Evolutionary conservation across 495 filamentous ascomycete genomes (phyloP), one percentile per base, ranked within the genome.

Genomic region (Mycothermus thermophilus): DNA sequence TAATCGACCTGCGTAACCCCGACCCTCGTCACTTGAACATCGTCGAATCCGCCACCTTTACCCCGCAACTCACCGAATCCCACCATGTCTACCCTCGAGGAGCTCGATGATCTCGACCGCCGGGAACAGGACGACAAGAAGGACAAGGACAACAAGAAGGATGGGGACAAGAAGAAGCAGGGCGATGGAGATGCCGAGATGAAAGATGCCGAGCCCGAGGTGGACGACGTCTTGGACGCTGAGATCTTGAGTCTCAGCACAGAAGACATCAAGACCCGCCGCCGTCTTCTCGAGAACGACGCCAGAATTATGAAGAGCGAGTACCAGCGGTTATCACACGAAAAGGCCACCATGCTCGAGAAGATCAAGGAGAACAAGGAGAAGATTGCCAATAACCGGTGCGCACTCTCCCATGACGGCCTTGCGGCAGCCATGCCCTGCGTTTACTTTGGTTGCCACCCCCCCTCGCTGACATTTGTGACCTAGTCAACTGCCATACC

Each of bases 321-420:
- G 60, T 84, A 72, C 52, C 84, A 93, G 58, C 78, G 90, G 48
- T 69, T 97, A 66, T 79, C 79, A 46, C 90, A 96, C 50, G 90
- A 97, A 63, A 93, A 93, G 65, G 72, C 76, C 34, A 73, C 79
- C 39, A 97, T 96, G 90, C 71, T 75, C 38, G 92, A 97, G 54
- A 95, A 93, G 69, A 94, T 96, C 55, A 96, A 95, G 71, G 90
- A 97, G 53, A 97, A 97, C 50, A 60, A 80, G 48, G 90, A 97
- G 43, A 97, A 96, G 74, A 96, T 97, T 41, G 87, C 93, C 40
- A 97, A 97, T 58, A 97, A 97, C 60, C 77, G 85, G 90, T 94
- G 68, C 44, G 69, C 25, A 29, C 28, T 13, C 22, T 24, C 37
- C 21, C 5, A 15, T 8, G 5, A 7, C 20, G 18, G 16, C 29